Conservation (phyloP, 208 protist genomes). For the Leishmania braziliensis region DNA sequence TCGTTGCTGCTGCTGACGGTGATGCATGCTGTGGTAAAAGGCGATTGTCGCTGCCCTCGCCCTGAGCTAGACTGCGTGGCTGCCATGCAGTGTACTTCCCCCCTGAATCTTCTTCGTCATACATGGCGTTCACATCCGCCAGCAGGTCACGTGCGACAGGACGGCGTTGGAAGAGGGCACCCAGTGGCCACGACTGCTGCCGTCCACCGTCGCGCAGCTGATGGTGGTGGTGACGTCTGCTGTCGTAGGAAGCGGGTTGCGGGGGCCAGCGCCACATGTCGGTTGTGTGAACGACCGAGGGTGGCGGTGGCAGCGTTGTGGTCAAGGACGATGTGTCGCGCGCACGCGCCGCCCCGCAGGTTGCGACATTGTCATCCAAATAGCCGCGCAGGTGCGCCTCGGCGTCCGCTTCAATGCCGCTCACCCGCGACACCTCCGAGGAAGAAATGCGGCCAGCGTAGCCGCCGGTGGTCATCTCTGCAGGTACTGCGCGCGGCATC, state of each 20-base stretch:
- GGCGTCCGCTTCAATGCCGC: background rate
- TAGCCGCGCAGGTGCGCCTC: background rate
- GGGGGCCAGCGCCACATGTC: slow-evolving; percentile 4
- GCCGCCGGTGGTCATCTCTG: background rate
- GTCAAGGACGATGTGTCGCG: background rate
- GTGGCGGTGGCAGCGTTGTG: background rate
- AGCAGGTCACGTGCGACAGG: slow-evolving; percentile 7
- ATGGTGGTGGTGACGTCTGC: background rate
- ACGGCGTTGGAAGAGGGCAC: background rate
- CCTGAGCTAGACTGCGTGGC: background rate
- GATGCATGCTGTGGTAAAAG: background rate
- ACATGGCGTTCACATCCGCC: slow-evolving; percentile 1
- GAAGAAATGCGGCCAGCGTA: background rate
- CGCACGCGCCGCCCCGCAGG: background rate
- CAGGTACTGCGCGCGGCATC: background rate
- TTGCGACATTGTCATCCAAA: background rate
- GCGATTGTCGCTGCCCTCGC: background rate
- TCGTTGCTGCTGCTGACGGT: background rate
- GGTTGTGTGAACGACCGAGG: background rate
- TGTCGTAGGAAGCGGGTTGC: background rate
- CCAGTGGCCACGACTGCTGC: background rate
- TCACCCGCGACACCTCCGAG: background rate
- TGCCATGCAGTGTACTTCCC: background rate
- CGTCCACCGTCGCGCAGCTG: background rate
- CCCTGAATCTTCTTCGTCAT: background rate